Evolutionary conservation across 257 asterid genomes (phyloP).

Genomic region (Penstemon davidsonii): DNA sequence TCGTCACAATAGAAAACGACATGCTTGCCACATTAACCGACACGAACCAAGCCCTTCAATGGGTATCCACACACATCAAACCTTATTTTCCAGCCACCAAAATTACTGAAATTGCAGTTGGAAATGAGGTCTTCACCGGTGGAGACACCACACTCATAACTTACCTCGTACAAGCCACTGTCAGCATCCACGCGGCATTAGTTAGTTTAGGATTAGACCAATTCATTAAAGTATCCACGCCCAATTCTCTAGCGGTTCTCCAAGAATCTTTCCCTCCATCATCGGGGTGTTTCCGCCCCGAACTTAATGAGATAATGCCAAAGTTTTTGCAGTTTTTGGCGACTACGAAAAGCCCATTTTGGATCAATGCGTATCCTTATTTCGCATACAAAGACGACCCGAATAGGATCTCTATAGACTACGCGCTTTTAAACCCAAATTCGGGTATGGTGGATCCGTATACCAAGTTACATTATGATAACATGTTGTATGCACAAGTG

Average conservation of each 20-base stretch:
- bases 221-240: conserved; percentile 62
- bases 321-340: conserved; percentile 51
- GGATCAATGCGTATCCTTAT: conserved; percentile 86
- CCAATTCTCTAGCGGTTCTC: conserved; percentile 60
- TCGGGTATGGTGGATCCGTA: conserved; percentile 58
- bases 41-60: conserved; percentile 63
- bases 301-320: conserved; percentile 45
- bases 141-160: conserved; percentile 44
- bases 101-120: conserved; percentile 73
- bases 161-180: conserved; percentile 79
- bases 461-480: conserved; percentile 69
- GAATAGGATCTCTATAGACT: conserved; percentile 46
- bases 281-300: conserved; percentile 56
- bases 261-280: conserved; percentile 78
- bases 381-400: conserved; percentile 82
- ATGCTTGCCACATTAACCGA: conserved; percentile 56
- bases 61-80: conserved; percentile 71
- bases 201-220: conserved; percentile 48
- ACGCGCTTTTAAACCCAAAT: conserved; percentile 78
- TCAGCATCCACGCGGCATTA: conserved; percentile 47
- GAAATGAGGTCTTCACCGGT: conserved; percentile 75
- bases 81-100: conserved; percentile 61
- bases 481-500: conserved; percentile 88
- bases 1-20: conserved; percentile 74
- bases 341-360: conserved; percentile 58